Evolutionary conservation across 352 stramenopile genomes (phyloP).

Genomic region (Globisporangium lucens): DNA sequence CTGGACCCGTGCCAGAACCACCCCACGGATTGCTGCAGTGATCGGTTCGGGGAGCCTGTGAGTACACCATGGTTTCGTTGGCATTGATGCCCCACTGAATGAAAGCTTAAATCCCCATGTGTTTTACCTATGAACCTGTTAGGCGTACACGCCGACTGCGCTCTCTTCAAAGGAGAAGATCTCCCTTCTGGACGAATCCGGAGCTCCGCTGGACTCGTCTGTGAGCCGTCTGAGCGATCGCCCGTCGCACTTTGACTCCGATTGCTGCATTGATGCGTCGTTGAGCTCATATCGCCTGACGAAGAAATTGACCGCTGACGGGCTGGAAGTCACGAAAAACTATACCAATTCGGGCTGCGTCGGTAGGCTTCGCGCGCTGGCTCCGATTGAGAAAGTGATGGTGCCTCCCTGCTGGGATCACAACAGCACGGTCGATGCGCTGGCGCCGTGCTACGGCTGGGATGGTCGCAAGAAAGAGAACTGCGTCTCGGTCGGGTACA

Average conservation of each 20-base stretch:
- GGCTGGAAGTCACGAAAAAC: slow-evolving; percentile 43
- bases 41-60: slow-evolving; percentile 79
- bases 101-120: not conserved
- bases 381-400: slow-evolving; percentile 42
- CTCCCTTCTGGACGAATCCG: slow-evolving; percentile 66
- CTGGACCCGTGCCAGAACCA: slow-evolving; percentile 73
- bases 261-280: slow-evolving; percentile 66
- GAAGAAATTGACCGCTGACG: slow-evolving; percentile 43
- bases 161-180: slow-evolving; percentile 51
- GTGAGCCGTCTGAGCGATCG: slow-evolving; percentile 70
- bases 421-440: slow-evolving; percentile 70
- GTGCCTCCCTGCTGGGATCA: slow-evolving; percentile 82
- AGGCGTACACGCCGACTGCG: slow-evolving; percentile 43
- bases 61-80: not conserved
- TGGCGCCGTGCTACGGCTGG: slow-evolving; percentile 55
- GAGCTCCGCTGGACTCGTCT: slow-evolving; percentile 44
- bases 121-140: not conserved
- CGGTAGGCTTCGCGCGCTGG: slow-evolving; percentile 43
- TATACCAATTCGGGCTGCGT: slow-evolving; percentile 58
- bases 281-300: slow-evolving; percentile 52
- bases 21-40: slow-evolving; percentile 60
- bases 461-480: slow-evolving; percentile 51
- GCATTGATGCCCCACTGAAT: not conserved
- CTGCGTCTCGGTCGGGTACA: slow-evolving; percentile 78
- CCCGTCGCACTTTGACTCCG: slow-evolving; percentile 59